Conservation (phyloP, 768 basidiomycete species). For the Butyriboletus loyo region DNA sequence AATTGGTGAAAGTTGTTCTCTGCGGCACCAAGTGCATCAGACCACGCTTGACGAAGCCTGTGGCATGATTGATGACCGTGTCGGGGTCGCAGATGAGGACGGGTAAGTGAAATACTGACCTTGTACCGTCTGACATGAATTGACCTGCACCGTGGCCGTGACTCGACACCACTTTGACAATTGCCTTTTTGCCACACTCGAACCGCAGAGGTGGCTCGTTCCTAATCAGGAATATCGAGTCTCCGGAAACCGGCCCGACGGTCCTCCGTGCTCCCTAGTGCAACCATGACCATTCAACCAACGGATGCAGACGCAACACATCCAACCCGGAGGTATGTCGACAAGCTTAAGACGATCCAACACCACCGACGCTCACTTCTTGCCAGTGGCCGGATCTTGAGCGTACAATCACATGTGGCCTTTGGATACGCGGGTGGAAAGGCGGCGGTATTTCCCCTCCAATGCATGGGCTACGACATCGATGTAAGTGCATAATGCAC, state of each 20-base stretch:
- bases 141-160: neutral
- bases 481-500: constrained; percentile 57
- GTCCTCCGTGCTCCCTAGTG: neutral
- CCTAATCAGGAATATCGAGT: constrained; percentile 5
- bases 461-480: constrained; percentile 90
- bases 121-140: constrained; percentile 59
- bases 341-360: neutral
- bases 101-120: constrained; percentile 34
- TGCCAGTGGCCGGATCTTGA: constrained; percentile 61
- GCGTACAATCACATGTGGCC: constrained; percentile 91
- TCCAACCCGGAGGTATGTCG: constrained; percentile 12
- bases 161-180: neutral
- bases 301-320: neutral
- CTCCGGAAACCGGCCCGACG: neutral
- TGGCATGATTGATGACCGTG: neutral
- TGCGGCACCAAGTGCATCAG: constrained; percentile 67
- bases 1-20: constrained; percentile 77
- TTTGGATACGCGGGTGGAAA: constrained; percentile 93
- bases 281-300: constrained; percentile 3
- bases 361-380: constrained; percentile 6
- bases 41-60: constrained; percentile 84
- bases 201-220: constrained; percentile 1
- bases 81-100: neutral
- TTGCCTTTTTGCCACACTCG: neutral
- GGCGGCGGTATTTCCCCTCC: constrained; percentile 74